Evolutionary conservation across 2,329 filamentous ascomycete genomes (phyloP).

Genomic region (Ploettnerulaceae sp.): DNA sequence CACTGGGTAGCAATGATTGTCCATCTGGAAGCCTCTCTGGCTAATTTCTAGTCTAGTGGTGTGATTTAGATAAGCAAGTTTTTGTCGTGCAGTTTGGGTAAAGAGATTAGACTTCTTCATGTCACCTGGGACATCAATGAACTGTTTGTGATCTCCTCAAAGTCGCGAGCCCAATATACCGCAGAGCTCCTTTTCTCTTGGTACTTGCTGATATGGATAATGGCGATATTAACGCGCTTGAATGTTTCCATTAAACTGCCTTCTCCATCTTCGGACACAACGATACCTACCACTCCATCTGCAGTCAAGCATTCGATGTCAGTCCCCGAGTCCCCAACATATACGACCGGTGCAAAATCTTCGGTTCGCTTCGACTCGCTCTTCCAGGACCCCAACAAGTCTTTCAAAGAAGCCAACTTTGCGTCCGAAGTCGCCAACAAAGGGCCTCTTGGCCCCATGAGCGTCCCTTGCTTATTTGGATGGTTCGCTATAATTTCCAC

Average conservation of each 20-base stretch:
- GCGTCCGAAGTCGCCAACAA: conserved; percentile 25
- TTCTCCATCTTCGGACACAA: conserved; percentile 21
- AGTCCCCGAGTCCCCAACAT: conserved; percentile 32
- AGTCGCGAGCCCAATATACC: conserved; percentile 27
- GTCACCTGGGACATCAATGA: too few species aligned
- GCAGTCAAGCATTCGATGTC: conserved; percentile 32
- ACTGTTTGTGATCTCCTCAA: conserved; percentile 25
- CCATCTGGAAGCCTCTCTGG: too few species aligned
- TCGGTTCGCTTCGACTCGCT: neutral
- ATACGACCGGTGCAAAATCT: conserved; percentile 16
- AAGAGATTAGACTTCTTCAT: too few species aligned
- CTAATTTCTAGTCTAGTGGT: too few species aligned
- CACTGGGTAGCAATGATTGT: too few species aligned
- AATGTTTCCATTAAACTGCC: conserved; percentile 20
- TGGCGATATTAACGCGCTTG: conserved; percentile 16
- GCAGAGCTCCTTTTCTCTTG: conserved; percentile 6
- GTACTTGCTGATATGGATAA: conserved; percentile 16
- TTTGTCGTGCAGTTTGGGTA: too few species aligned
- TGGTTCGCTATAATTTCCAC: conserved; percentile 23
- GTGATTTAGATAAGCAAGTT: too few species aligned
- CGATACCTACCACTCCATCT: conserved; percentile 22
- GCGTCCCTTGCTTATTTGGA: conserved; percentile 17
- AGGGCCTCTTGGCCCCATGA: conserved; percentile 12
- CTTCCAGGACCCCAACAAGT: conserved; percentile 14
- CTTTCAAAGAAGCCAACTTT: conserved; percentile 25